These are phyloP conservation scores for Cladosporium sp. DNA, from an alignment of 2,329 filamentous ascomycete genomes.

Conservation along the genomic window DNA sequence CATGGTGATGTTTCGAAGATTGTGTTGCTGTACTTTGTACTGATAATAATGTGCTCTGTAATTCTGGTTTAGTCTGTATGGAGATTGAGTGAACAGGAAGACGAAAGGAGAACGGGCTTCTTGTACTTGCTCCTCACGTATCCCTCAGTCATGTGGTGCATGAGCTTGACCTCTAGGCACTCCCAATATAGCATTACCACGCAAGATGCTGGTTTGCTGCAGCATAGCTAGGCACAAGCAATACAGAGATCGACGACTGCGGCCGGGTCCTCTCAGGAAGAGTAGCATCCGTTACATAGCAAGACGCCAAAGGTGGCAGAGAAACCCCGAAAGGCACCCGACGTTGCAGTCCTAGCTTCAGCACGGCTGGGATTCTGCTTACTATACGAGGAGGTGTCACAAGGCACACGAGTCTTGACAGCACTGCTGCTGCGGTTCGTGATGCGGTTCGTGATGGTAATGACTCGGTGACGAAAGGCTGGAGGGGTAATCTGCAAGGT, in stretches of 20 bases:
- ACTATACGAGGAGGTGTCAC: slow-evolving; percentile 1
- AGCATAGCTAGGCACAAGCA: neutral
- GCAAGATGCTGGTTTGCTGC: neutral
- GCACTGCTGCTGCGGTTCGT: neutral
- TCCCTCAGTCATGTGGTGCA: neutral
- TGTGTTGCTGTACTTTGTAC: neutral
- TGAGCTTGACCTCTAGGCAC: neutral
- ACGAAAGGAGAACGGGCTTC: neutral
- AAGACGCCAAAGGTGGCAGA: neutral
- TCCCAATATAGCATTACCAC: neutral
- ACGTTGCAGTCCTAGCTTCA: neutral
- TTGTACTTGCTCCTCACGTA: neutral
- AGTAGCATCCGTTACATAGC: neutral
- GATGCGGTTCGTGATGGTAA: neutral
- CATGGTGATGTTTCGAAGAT: slow-evolving; percentile 13
- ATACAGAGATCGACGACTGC: neutral
- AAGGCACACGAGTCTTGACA: neutral
- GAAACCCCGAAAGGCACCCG: neutral
- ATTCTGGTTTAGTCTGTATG: neutral
- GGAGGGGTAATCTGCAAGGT: neutral
- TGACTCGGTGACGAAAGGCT: neutral
- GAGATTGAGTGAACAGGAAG: neutral
- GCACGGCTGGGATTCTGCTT: neutral
- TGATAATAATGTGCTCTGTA: neutral
- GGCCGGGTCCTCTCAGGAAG: neutral